These are phyloP conservation scores for Alternaria longipes DNA, from an alignment of 2,329 filamentous ascomycete genomes.

Conservation along the genomic window DNA sequence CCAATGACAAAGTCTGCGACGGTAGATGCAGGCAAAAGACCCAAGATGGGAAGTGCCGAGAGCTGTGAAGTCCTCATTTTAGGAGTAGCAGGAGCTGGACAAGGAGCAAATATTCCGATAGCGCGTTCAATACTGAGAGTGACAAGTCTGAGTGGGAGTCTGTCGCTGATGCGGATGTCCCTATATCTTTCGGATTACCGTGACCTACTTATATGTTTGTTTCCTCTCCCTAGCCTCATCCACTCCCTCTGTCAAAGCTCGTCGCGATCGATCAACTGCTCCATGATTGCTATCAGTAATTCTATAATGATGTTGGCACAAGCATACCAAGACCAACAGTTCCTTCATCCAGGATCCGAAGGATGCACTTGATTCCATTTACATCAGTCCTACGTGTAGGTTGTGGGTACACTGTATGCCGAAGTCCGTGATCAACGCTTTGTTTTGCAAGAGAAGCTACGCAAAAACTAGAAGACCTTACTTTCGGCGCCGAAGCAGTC, in stretches of 20 bases:
- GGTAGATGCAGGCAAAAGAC: not conserved
- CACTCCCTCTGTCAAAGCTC: not conserved
- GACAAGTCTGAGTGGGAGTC: not conserved
- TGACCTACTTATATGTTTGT: not conserved
- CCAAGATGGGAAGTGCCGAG: not conserved
- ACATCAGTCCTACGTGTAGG: no score
- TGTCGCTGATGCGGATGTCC: not conserved
- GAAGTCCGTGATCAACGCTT: not conserved
- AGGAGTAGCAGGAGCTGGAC: no score
- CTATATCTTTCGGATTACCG: accelerated
- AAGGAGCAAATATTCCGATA: no score
- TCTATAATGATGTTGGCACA: not conserved
- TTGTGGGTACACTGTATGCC: not conserved
- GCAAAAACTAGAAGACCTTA: no score
- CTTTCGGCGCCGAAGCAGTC: no score
- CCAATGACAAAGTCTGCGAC: not conserved
- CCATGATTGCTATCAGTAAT: not conserved
- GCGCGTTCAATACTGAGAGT: not conserved
- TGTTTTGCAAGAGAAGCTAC: not conserved
- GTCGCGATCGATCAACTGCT: not conserved
- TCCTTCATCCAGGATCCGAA: not conserved
- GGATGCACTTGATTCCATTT: not conserved
- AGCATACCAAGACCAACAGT: not conserved
- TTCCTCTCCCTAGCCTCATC: not conserved
- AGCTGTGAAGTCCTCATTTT: no score